Evolutionary conservation across 305 asterid genomes (phyloP), one percentile per base, ranked within the genome.

Genomic region (Striga hermonthica): DNA sequence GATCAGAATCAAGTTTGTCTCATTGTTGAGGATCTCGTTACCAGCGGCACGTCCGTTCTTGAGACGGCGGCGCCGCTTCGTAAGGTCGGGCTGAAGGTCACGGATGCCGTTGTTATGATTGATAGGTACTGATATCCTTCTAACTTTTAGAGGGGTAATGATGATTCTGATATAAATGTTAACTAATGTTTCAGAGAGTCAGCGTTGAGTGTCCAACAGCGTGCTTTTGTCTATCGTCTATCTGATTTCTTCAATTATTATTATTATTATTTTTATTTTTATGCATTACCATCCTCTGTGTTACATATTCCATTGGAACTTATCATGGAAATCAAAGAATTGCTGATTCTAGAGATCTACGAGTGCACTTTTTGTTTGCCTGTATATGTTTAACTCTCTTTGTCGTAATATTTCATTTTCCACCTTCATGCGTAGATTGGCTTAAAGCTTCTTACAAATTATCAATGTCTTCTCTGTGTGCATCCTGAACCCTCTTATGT

Each of bases 21-120:
- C 15, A 75, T 92, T 56, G 78, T 92, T 65, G 98, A 92, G 64
- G 97, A 92, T 70, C 77, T 73, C 66, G 73, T 56, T 4, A 67
- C 78, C 1, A 89, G 97, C 57, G 98, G 98, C 12, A 76, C 97
- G 49, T 73, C 74, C 50, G 74, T 73, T 62, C 74, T 73, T 48
- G 78, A 73, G 60, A 73, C 78, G 53, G 78, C 78, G 4, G 85
- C 86, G 0, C 98, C 95, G 3, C 86, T 89, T 35, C 90, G 98
- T 14, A 79, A 81, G 3, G 90, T 88, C 1, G 98, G 98, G 11
- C 80, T 92, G 67, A 77, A 71, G 43, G 95, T 92, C 62, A 82
- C 95, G 5, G 97, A 89, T 61, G 97, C 91, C 7, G 97, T 87
- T 34, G 95, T 89, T 9, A 75, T 87, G 91, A 86, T 87, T 65